Evolutionary conservation across 1,139 yeast species (phyloP), one percentile per base, ranked within the genome.

Genomic region (Debaryomyces sp.): DNA sequence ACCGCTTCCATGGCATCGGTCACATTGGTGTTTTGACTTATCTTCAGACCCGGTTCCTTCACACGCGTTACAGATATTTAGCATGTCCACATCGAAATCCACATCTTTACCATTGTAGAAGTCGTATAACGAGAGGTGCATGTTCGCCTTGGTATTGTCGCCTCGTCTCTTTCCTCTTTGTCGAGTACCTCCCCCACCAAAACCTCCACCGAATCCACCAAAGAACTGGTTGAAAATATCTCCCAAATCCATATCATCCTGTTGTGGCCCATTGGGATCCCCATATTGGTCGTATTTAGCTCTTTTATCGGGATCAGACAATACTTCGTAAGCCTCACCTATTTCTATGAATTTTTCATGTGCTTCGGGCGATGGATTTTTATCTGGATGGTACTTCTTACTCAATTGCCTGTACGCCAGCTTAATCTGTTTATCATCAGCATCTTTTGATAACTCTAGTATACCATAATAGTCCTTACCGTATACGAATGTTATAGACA

Each of bases 341-440:
- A 94, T 82, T 65, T 91, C 96, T 46, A 94, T 85, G 67, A 91
- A 94, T 67, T 81, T 86, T 49, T 87, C 86, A 55, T 89, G 92
- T 1, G 97, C 96, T 38, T 80, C 86, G 21, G 89, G 94, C 55
- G 86, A 82, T 5, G 77, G 87, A 62, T 94, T 94, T 72, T 95
- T 94, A 67, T 94, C 99, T 1, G 99, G 99, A 63, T 94, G 99
- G 67, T 82, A 91, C 62, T 89, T 89, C 66, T 91, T 87, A 56
- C 95, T 86, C 55, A 94, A 73, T 52, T 82, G 82, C 57, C 97
- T 73, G 67, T 92, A 94, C 0, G 98, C 97, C 52, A 84, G 82
- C 64, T 89, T 90, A 71, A 94, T 89, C 50, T 92, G 92, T 57
- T 81, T 85, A 23, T 89, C 96, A 46, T 78, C 78, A 0, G 97